A percentile compares a stretch with the other conserved stretches of the same genome.
phyloP scores from a whole-genome alignment of 768 basidiomycete species.

The Strobilomyces dryophilus region DNA sequence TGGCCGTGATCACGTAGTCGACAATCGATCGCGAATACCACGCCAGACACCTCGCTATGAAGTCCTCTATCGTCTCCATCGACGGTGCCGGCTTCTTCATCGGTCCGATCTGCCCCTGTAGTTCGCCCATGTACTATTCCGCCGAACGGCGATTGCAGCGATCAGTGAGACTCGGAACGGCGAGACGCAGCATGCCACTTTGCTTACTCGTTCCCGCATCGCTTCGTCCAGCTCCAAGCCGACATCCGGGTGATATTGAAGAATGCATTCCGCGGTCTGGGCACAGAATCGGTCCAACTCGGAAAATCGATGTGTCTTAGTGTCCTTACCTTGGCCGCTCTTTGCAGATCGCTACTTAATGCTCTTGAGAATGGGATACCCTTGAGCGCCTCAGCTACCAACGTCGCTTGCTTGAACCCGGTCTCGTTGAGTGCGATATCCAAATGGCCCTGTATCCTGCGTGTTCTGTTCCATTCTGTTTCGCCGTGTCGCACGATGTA shows the following conservation, averaged over 20 bases:
- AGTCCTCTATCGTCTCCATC: slow-evolving; percentile 29
- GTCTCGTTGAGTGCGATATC: slow-evolving; percentile 63
- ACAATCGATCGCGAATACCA: slow-evolving; percentile 62
- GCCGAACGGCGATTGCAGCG: not conserved
- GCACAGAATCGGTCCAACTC: not conserved
- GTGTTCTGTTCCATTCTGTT: slow-evolving; percentile 60
- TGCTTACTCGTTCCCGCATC: slow-evolving; percentile 63
- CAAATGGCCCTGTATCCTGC: slow-evolving; percentile 72
- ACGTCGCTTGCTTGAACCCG: slow-evolving; percentile 56
- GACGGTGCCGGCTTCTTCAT: slow-evolving; percentile 20
- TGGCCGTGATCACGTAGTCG: slow-evolving; percentile 20
- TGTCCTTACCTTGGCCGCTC: slow-evolving; percentile 58
- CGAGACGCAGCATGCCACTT: not conserved
- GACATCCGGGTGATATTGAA: slow-evolving; percentile 48
- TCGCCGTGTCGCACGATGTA: slow-evolving; percentile 78
- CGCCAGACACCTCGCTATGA: slow-evolving; percentile 44
- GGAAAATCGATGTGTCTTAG: not conserved
- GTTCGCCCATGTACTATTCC: slow-evolving; percentile 53
- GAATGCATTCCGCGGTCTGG: slow-evolving; percentile 66
- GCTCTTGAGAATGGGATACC: slow-evolving; percentile 53
- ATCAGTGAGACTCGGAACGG: not conserved
- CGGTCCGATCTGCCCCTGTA: slow-evolving; percentile 45
- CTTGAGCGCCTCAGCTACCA: slow-evolving; percentile 52
- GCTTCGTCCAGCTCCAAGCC: slow-evolving; percentile 40
- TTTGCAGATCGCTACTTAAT: slow-evolving; percentile 66